Evolutionary conservation across 2,329 filamentous ascomycete genomes (phyloP).

Genomic region (Zarea fungicola): DNA sequence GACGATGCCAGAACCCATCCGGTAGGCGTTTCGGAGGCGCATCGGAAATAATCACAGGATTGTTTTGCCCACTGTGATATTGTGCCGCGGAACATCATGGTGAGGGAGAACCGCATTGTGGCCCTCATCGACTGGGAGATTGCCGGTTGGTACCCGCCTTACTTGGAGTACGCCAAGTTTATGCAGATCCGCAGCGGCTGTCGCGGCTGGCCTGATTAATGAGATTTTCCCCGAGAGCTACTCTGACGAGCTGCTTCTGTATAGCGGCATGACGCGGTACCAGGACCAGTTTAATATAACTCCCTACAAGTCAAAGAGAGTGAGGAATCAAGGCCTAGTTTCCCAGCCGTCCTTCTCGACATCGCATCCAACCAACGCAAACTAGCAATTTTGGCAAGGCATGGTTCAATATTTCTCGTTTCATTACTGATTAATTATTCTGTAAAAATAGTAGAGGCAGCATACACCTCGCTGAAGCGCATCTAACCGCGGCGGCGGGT

Average conservation of each 20-base stretch:
- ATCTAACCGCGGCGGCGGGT: conserved; percentile 38
- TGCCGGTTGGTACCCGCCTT: conserved; percentile 37
- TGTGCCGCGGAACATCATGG: conserved; percentile 36
- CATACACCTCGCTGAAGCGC: no score
- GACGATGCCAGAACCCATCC: conserved; percentile 5
- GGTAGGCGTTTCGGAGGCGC: conserved; percentile 9
- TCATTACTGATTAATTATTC: conserved; percentile 4
- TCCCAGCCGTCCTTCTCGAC: no score
- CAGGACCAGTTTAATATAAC: neutral
- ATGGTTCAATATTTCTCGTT: neutral
- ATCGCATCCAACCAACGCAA: no score
- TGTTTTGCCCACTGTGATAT: conserved; percentile 47
- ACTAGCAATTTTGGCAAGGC: no score
- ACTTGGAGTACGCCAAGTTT: conserved; percentile 27
- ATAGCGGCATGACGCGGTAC: neutral
- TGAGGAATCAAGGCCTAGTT: neutral
- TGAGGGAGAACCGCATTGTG: conserved; percentile 28
- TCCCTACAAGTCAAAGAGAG: neutral
- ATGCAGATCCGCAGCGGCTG: neutral
- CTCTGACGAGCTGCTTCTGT: neutral
- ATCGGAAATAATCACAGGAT: conserved; percentile 17
- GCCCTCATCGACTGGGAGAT: conserved; percentile 42
- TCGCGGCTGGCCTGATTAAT: neutral
- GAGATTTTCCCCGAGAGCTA: neutral
- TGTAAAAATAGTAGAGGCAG: neutral